Base-by-base conservation (phyloP, 768 basidiomycete species). In the Xerocomellus amylosporus region DNA sequence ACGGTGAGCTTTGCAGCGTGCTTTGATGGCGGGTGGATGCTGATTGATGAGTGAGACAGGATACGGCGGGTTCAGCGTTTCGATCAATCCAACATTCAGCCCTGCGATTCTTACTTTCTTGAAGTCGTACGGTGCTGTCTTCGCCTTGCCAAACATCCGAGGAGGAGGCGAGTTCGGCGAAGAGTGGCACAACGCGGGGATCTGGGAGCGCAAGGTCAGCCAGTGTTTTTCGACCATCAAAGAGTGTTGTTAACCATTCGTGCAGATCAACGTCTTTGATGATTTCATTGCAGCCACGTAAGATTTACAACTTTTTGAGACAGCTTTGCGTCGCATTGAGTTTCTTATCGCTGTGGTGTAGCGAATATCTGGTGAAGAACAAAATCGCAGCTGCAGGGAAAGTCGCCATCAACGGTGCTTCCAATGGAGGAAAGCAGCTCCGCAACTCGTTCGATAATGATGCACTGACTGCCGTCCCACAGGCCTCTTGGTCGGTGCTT, bases 401-500 rank as follows among this genome's bases (percentile, higher is more conserved):
- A 67, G 79, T 92, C 2, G 82, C 80, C 9, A 86, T 93, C 53
- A 88, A 85, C 53, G 91, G 90, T 5, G 87, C 79, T 3, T 91
- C 89, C 3, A 93, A 93, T 64, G 90, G 90, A 72, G 90, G 89
- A 81, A 64, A 56, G 77, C 20, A 33, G 24, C 40, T 14, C 14
- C 20, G 33, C 22, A 9, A 33, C 15, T 49, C 33, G 41, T 39
- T 17, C 39, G 34, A 19, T 15, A 9, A 20, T 24, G 14, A 43
- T 40, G 19, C 8, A 13, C 40, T 60, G 52, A 60, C 44, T 12
- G 28, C 33, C 38, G 19, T 46, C 39, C 12, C 20, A 26, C 61
- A 87, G 88, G 89, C 46, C 74, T 93, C 3, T 79, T 92, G 26
- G 80, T 92, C n/a, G 84, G 82, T n/a, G 90, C 90, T n/a, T 92